Evolutionary conservation across 176 grass and related monocot genomes (phyloP), one percentile per base, ranked within the genome.

Genomic region (Bolboschoenus planiculmis): DNA sequence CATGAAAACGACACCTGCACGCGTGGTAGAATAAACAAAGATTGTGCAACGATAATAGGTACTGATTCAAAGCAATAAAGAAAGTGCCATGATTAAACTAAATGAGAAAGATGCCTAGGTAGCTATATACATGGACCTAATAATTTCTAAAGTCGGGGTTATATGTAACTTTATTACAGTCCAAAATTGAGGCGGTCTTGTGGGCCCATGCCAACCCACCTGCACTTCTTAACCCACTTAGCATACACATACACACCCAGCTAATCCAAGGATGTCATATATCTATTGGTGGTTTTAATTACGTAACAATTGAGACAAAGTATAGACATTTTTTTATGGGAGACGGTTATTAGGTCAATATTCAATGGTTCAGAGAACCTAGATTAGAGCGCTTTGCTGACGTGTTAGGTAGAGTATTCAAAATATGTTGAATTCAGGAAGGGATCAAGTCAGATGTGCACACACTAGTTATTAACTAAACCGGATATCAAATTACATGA

Each of bases 1-100:
- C 13, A 51, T 62, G 79, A 82, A 82, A 82, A 64, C 48, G 79
- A 65, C 79, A 63, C n/a, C 26, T 26, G 79, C 79, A 81, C 79
- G 79, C 56, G 33, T 63, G 35, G 43, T 30, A 47, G 37, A 46
- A 65, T 82, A 64, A 82, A 82, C 39, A 46, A 65, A 82, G 9
- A 60, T 23, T 39, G 21, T 40, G 50, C 34, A 59, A 23, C 20
- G 9, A 60, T 58, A 80, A 7, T 53, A n/a, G 59, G 53, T 80
- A 37, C 51, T 36, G 4, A 59, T 36, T 4, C 53, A 80, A 80
- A 78, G 74, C 74, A 78, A 31, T 78, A 54, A 31, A 70, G 16
- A 75, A 46, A 50, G 40, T 75, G 16, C 55, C 21, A 14, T 23
- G 20, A 80, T 58, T 39, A 80, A 58, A 24, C 29, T 50, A 80